A percentile compares a stretch with the other conserved stretches of the same genome.
These are phyloP conservation scores for Eucalyptus erythrocorys DNA, from an alignment of 345 rosid species.

Conservation along the genomic window DNA sequence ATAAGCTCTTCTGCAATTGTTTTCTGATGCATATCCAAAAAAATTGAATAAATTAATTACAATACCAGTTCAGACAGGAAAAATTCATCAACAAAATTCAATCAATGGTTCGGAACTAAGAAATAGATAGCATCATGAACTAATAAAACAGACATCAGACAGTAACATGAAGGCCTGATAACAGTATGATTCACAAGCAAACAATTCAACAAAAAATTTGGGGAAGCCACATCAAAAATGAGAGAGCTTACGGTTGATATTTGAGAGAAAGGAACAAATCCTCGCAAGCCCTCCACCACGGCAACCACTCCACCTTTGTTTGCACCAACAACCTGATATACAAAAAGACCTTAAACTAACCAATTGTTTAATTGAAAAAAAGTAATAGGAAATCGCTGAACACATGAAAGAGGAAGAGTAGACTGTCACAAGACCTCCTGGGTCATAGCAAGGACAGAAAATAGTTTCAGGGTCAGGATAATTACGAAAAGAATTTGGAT, in stretches of 20 bases:
- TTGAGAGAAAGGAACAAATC: conserved; percentile 95
- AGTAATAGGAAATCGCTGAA: background rate
- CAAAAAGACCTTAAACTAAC: background rate
- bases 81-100: background rate
- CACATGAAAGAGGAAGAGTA: background rate
- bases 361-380: background rate
- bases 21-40: conserved; percentile 25
- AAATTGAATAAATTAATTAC: background rate
- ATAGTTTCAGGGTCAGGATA: background rate
- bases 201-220: background rate
- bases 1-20: conserved; percentile 81
- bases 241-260: conserved; percentile 56
- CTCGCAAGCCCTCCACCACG: conserved; percentile 71
- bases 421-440: background rate
- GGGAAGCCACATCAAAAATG: background rate
- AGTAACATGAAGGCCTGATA: background rate
- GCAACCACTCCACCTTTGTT: conserved; percentile 95
- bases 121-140: background rate
- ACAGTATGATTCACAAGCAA: background rate
- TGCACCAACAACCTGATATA: conserved; percentile 62
- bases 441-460: background rate
- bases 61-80: background rate
- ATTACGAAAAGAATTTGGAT: background rate
- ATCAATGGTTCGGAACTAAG: background rate
- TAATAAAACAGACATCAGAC: background rate